phyloP scores from a whole-genome alignment of 2,329 filamentous ascomycete species.

The Whalleya microplaca region DNA sequence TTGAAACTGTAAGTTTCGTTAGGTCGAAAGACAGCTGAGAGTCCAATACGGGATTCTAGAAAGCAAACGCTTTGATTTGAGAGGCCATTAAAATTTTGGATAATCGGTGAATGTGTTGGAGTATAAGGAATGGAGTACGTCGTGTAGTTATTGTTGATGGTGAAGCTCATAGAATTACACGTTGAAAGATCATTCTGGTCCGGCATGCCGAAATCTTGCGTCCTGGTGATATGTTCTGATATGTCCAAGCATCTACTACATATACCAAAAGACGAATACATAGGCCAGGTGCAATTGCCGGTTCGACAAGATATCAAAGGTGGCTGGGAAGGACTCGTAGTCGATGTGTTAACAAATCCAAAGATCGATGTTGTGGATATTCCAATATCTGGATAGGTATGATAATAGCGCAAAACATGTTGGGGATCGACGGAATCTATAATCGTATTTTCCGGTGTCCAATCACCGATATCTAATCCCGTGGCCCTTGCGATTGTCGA shows the following conservation, averaged over 20 bases:
- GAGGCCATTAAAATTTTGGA: background rate
- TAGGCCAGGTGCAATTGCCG: conserved; percentile 12
- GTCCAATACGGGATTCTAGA: background rate
- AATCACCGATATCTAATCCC: background rate
- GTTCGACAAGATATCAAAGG: conserved; percentile 8
- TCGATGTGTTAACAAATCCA: conserved; percentile 4
- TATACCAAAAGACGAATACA: conserved; percentile 10
- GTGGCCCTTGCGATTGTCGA: background rate
- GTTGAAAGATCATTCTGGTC: too few species aligned
- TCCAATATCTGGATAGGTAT: background rate
- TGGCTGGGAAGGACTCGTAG: background rate
- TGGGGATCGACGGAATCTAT: too few species aligned
- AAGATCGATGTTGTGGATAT: conserved; percentile 1
- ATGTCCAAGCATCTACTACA: conserved; percentile 14
- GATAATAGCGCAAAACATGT: background rate
- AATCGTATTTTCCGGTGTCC: background rate
- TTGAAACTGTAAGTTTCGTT: conserved; percentile 8
- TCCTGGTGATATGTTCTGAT: background rate
- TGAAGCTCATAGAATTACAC: background rate
- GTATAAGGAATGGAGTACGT: background rate
- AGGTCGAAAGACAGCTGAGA: conserved; percentile 5
- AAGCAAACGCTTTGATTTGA: background rate
- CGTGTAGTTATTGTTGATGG: background rate
- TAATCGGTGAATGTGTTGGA: background rate
- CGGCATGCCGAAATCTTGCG: background rate